Percentiles rank a stretch among this genome's conserved stretches.
These are phyloP conservation scores for Corinectria fuckeliana DNA, from an alignment of 2,329 filamentous ascomycete species.

Conservation along the genomic window DNA sequence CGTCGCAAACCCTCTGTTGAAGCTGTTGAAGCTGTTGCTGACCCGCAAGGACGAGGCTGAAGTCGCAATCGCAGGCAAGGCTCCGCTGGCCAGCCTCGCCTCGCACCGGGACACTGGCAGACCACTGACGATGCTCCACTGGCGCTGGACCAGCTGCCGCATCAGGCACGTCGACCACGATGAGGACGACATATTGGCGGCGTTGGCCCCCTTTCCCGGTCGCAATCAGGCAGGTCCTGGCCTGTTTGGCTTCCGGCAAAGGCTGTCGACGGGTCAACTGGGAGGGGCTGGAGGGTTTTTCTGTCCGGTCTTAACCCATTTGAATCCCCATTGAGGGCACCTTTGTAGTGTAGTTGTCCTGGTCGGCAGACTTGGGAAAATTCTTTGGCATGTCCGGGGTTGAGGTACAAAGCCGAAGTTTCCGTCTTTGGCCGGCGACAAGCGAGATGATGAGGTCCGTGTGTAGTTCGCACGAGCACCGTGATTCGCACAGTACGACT, in stretches of 20 bases:
- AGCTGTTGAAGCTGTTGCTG: not conserved
- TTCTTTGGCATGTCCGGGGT: constrained; percentile 27
- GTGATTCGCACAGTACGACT: constrained; percentile 16
- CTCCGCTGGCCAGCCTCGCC: constrained; percentile 7
- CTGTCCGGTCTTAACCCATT: constrained; percentile 24
- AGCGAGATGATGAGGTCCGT: constrained; percentile 34
- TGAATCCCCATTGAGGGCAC: constrained; percentile 34
- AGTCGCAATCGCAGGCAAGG: not conserved
- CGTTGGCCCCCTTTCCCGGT: constrained; percentile 28
- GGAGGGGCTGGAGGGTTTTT: constrained; percentile 18
- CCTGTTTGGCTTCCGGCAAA: constrained; percentile 7
- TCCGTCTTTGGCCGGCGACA: constrained; percentile 32
- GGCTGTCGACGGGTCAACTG: not conserved
- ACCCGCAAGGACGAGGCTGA: constrained; percentile 7
- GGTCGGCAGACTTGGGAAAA: constrained; percentile 20
- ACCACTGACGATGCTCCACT: constrained; percentile 34
- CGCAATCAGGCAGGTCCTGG: constrained; percentile 35
- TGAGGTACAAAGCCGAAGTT: constrained; percentile 20
- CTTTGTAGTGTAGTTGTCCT: constrained; percentile 34
- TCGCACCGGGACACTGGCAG: constrained; percentile 31
- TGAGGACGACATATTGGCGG: constrained; percentile 31
- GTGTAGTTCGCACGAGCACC: constrained; percentile 3
- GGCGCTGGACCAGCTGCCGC: constrained; percentile 35
- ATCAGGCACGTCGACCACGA: constrained; percentile 37
- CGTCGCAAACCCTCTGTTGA: constrained; percentile 12